Conservation (phyloP, 495 filamentous ascomycete species). For the Podospora bellae-mahoneyi region DNA sequence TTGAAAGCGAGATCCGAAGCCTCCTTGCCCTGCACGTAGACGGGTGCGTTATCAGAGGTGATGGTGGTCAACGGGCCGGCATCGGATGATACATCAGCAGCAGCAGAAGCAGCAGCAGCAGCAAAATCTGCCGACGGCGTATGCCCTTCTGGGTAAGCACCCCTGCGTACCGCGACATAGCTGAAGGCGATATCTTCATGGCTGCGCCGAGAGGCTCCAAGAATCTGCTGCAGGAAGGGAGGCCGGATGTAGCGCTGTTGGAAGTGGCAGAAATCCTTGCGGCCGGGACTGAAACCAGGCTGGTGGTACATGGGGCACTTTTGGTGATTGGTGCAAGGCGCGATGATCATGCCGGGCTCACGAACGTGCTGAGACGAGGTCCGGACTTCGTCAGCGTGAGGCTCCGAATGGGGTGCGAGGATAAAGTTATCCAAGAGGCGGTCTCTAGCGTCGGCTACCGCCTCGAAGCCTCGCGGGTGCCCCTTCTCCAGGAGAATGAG, state of each 20-base stretch:
- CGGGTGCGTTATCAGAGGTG: not conserved
- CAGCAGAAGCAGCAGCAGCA: not conserved
- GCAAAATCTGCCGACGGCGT: slow-evolving; percentile 17
- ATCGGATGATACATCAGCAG: slow-evolving; percentile 7
- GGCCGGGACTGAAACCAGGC: slow-evolving; percentile 61
- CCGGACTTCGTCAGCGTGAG: slow-evolving; percentile 30
- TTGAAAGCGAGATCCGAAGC: slow-evolving; percentile 37
- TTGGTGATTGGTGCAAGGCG: slow-evolving; percentile 89
- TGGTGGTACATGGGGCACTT: slow-evolving; percentile 83
- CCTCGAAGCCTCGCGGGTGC: slow-evolving; percentile 85
- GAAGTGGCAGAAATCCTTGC: slow-evolving; percentile 91
- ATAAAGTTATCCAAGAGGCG: slow-evolving; percentile 75
- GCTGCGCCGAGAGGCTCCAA: slow-evolving; percentile 65
- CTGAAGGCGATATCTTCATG: slow-evolving; percentile 89
- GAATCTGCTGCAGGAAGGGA: slow-evolving; percentile 71
- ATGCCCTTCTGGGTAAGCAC: slow-evolving; percentile 42
- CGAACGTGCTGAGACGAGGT: slow-evolving; percentile 29
- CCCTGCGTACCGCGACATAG: slow-evolving; percentile 83
- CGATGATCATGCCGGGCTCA: slow-evolving; percentile 86
- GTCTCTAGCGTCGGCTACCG: slow-evolving; percentile 76
- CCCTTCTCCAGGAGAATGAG: slow-evolving; percentile 90
- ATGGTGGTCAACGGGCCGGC: slow-evolving; percentile 10
- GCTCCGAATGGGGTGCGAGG: slow-evolving; percentile 55
- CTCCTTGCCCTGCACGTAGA: slow-evolving; percentile 25
- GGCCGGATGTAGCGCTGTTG: slow-evolving; percentile 83